A percentile compares a stretch with the other conserved stretches of the same genome.
phyloP scores from a whole-genome alignment of 2,329 filamentous ascomycete species.

The Lachnellula arida region DNA sequence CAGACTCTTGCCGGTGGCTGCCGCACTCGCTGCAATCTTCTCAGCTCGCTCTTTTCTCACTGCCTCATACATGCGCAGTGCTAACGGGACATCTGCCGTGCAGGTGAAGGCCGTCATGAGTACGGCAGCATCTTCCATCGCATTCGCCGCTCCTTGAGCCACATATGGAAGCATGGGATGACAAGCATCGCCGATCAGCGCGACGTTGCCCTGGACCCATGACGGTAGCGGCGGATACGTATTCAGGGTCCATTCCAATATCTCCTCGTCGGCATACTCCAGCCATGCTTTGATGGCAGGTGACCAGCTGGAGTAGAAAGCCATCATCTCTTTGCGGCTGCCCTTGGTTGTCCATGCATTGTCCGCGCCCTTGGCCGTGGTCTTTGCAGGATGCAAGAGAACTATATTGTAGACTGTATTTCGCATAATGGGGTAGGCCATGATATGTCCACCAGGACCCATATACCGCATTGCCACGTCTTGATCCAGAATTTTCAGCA shows the following conservation, averaged over 20 bases:
- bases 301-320: slow-evolving; percentile 6
- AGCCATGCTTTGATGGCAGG: neutral
- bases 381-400: slow-evolving; percentile 13
- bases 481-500: slow-evolving; percentile 50
- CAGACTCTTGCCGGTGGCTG: no score
- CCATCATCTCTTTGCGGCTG: slow-evolving; percentile 4
- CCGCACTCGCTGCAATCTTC: no score
- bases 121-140: no score
- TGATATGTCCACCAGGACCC: slow-evolving; percentile 25
- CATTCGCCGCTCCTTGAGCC: no score
- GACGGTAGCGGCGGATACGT: slow-evolving; percentile 2
- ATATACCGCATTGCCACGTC: slow-evolving; percentile 42
- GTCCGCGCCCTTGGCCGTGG: slow-evolving; percentile 27
- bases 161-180: no score
- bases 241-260: slow-evolving; percentile 7
- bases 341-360: slow-evolving; percentile 7
- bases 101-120: no score
- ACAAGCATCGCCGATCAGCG: slow-evolving; percentile 38
- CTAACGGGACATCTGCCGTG: no score
- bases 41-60: no score
- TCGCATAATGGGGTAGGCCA: slow-evolving; percentile 27
- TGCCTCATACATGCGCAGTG: no score
- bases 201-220: slow-evolving; percentile 1
- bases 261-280: slow-evolving; percentile 2
- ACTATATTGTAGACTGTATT: slow-evolving; percentile 22